phyloP scores from a whole-genome alignment of 2,329 filamentous ascomycete genomes.

The Chaetomiaceae sp. region DNA sequence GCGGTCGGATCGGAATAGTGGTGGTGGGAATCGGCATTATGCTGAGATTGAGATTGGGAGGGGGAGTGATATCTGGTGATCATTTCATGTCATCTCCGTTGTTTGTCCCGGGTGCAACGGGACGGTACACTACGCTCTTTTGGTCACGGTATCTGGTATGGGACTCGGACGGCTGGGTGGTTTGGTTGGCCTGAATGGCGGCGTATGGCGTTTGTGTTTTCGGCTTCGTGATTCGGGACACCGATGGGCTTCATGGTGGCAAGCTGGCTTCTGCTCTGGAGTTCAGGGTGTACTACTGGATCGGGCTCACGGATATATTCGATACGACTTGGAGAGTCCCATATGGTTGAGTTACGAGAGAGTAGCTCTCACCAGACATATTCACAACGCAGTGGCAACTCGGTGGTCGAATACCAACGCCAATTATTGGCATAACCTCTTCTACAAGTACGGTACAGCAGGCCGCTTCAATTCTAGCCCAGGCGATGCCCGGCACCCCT shows the following conservation, averaged over 20 bases:
- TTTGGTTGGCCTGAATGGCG: neutral
- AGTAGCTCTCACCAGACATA: neutral
- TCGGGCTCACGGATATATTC: neutral
- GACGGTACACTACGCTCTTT: too few species aligned
- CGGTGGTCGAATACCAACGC: neutral
- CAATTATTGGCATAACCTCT: neutral
- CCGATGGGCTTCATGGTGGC: slow-evolving; percentile 12
- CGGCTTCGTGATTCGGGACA: neutral
- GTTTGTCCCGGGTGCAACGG: neutral
- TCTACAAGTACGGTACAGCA: slow-evolving; percentile 1
- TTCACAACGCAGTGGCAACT: neutral
- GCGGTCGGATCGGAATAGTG: slow-evolving; percentile 5
- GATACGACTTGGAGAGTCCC: neutral
- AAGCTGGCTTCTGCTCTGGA: slow-evolving; percentile 18
- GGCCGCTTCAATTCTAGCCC: slow-evolving; percentile 39
- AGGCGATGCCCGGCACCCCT: slow-evolving; percentile 60
- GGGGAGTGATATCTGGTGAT: slow-evolving; percentile 25
- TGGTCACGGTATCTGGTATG: too few species aligned
- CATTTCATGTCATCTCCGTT: neutral
- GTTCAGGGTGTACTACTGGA: slow-evolving; percentile 6
- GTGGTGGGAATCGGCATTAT: slow-evolving; percentile 18
- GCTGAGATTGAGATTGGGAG: slow-evolving; percentile 24
- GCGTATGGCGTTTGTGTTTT: neutral
- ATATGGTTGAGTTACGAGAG: too few species aligned
- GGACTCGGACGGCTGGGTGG: too few species aligned